phyloP scores from a whole-genome alignment of 345 rosid species.

The Durio zibethinus region DNA sequence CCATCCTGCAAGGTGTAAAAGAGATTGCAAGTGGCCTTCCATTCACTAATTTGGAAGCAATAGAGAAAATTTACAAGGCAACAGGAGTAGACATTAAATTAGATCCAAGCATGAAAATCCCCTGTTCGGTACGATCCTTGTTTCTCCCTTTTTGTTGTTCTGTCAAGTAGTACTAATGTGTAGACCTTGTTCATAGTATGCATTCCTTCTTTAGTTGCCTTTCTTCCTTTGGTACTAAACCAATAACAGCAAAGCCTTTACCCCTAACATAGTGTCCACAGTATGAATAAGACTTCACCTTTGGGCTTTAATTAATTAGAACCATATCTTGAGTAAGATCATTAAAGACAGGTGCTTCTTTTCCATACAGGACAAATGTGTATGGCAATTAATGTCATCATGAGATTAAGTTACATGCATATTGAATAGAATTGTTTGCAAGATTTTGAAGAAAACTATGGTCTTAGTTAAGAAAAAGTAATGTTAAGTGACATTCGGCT shows the following conservation, averaged over 20 bases:
- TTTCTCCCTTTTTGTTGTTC: not conserved
- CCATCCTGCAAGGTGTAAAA: conserved; percentile 73
- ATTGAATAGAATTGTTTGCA: not conserved
- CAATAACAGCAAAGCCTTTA: not conserved
- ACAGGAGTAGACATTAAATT: conserved; percentile 68
- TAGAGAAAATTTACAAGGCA: conserved; percentile 68
- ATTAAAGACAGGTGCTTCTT: not conserved
- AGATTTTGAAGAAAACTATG: not conserved
- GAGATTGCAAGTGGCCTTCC: conserved; percentile 65
- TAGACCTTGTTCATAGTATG: not conserved
- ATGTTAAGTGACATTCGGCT: not conserved
- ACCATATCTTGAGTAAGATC: not conserved
- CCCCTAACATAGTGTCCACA: not conserved
- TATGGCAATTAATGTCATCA: not conserved
- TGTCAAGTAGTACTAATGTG: not conserved
- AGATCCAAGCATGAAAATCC: conserved; percentile 77
- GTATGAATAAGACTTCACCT: not conserved
- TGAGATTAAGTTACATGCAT: not conserved
- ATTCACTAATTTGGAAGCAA: conserved; percentile 56
- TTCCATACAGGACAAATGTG: not conserved
- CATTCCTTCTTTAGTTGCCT: not conserved
- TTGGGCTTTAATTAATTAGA: not conserved
- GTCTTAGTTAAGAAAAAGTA: not conserved
- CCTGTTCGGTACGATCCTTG: conserved; percentile 62
- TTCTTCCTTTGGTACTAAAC: not conserved